These are phyloP conservation scores for Stephanodiscus minutulus DNA, from an alignment of 108 stramenopile genomes.

Conservation along the genomic window DNA sequence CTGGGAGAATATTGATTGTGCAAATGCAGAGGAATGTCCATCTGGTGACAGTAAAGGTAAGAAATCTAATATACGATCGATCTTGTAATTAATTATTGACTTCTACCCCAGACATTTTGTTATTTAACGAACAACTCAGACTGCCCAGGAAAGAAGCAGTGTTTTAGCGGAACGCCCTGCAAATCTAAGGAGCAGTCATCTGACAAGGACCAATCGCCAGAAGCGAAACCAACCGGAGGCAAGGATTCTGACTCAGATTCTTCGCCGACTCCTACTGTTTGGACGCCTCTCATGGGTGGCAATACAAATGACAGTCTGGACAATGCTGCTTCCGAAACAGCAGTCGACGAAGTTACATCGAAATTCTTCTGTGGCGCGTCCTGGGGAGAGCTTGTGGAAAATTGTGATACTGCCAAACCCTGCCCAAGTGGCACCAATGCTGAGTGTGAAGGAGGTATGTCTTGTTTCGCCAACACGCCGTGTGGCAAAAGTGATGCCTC, in stretches of 20 bases:
- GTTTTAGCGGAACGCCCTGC: slow-evolving; percentile 44
- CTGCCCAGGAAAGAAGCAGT: slow-evolving; percentile 37
- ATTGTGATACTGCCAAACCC: slow-evolving; percentile 37
- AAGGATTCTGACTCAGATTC: neutral
- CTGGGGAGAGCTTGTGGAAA: slow-evolving; percentile 33
- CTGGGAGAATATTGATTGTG: slow-evolving; percentile 48
- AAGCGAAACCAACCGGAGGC: neutral
- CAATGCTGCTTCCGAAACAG: neutral
- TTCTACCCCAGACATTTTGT: neutral
- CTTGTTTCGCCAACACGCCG: slow-evolving; percentile 48
- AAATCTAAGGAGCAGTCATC: slow-evolving; percentile 9
- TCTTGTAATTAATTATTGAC: neutral
- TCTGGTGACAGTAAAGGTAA: slow-evolving; percentile 35
- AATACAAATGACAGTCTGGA: neutral
- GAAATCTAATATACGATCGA: neutral
- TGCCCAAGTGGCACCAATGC: slow-evolving; percentile 47
- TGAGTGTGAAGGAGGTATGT: slow-evolving; percentile 30
- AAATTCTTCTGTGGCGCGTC: slow-evolving; percentile 45
- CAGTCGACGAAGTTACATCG: slow-evolving; percentile 25
- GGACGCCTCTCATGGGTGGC: too few species aligned
- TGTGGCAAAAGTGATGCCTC: slow-evolving; percentile 12
- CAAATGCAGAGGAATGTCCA: slow-evolving; percentile 39
- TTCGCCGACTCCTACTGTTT: too few species aligned
- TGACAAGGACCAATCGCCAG: neutral
- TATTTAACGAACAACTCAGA: slow-evolving; percentile 18